Evolutionary conservation across 345 rosid species (phyloP).

Genomic region (Nephelium lappaceum): DNA sequence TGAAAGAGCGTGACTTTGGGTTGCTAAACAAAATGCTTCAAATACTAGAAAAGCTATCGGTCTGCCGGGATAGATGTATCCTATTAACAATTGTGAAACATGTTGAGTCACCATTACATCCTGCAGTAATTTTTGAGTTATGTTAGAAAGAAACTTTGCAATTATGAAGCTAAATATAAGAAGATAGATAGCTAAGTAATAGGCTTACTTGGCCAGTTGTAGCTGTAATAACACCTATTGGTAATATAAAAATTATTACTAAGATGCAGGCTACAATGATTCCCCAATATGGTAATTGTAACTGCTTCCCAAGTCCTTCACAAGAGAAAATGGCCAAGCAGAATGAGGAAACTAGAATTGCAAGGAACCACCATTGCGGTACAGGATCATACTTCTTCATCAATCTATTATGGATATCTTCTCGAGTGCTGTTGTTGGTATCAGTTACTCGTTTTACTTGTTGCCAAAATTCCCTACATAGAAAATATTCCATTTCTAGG

Average conservation of each 20-base stretch:
- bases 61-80: conserved; percentile 7
- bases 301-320: conserved; percentile 31
- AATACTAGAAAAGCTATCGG: conserved; percentile 9
- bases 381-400: conserved; percentile 45
- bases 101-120: background rate
- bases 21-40: background rate
- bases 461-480: conserved; percentile 27
- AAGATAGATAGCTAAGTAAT: too few relatives aligned
- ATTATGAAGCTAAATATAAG: too few relatives aligned
- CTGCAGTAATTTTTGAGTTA: too few relatives aligned
- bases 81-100: conserved; percentile 1
- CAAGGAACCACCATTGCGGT: conserved; percentile 49
- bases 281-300: background rate
- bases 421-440: background rate
- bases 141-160: too few relatives aligned
- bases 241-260: conserved; percentile 22
- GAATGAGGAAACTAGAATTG: too few relatives aligned
- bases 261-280: conserved; percentile 39
- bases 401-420: conserved; percentile 43
- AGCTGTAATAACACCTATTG: conserved; percentile 43
- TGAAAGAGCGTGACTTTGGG: background rate
- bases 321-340: too few relatives aligned
- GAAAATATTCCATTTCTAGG: background rate
- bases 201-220: conserved; percentile 39
- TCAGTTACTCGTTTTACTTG: conserved; percentile 20